Evolutionary conservation across 163 green algal genomes (phyloP).

Genomic region (Chlamydomonas reinhardtii): DNA sequence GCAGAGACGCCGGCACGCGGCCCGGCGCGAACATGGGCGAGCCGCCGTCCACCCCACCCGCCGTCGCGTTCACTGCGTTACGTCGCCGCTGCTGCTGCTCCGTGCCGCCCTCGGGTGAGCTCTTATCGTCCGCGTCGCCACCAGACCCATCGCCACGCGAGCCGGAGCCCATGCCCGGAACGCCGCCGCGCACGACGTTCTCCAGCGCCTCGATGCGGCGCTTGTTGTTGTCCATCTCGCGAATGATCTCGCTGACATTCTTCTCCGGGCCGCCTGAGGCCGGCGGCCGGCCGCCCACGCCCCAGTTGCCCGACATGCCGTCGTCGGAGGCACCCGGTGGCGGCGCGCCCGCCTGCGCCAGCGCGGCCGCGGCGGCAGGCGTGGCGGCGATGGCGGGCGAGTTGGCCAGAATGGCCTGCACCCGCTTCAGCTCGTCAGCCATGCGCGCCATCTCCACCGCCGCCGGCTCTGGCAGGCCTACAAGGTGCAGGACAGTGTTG

Average conservation of each 20-base stretch:
- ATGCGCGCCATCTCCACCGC: background rate
- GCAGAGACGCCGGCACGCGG: no score
- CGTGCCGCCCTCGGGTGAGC: background rate
- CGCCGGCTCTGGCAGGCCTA: background rate
- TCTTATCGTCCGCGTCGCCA: background rate
- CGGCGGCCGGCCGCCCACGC: no score
- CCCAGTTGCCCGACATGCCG: background rate
- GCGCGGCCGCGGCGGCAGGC: background rate
- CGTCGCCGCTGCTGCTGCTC: background rate
- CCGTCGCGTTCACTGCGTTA: background rate
- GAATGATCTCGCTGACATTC: conserved; percentile 7
- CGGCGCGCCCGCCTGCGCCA: no score
- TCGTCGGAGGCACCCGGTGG: background rate
- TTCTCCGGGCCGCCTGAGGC: background rate
- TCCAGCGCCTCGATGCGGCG: background rate
- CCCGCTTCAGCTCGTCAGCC: conserved; percentile 25
- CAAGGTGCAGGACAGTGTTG: no score
- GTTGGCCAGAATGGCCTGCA: conserved; percentile 31
- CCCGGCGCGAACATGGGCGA: no score
- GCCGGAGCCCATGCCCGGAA: no score
- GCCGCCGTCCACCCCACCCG: no score
- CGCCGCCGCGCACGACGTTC: background rate
- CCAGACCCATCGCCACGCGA: no score
- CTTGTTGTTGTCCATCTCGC: conserved; percentile 12
- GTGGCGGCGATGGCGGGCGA: no score